Evolutionary conservation across 805 yeast species (phyloP).

Genomic region (Schizosaccharomyces cryophilus): DNA sequence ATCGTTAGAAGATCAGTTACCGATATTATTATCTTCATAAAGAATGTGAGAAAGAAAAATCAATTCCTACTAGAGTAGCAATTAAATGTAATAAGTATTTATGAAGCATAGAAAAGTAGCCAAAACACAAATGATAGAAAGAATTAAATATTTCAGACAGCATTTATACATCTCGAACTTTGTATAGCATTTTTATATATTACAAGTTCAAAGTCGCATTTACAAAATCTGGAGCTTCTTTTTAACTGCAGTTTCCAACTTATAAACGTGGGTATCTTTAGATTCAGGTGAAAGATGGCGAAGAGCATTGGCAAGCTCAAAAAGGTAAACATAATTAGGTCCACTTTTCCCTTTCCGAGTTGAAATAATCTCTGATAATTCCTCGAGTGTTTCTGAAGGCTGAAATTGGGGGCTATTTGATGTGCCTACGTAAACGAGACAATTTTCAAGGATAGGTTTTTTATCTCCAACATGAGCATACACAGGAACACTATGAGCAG

Average conservation of each 20-base stretch:
- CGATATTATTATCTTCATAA: too few relatives aligned
- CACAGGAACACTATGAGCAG: slow-evolving; percentile 42
- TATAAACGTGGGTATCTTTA: slow-evolving; percentile 20
- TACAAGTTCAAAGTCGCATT: too few relatives aligned
- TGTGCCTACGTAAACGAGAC: slow-evolving; percentile 64
- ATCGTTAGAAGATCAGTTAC: neutral
- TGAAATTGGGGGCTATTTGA: slow-evolving; percentile 67
- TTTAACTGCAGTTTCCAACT: neutral
- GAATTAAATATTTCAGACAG: too few relatives aligned
- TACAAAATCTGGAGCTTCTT: neutral
- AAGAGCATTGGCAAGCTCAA: slow-evolving; percentile 27
- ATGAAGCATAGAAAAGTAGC: too few relatives aligned
- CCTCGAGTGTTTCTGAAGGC: slow-evolving; percentile 31
- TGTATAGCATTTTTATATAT: too few relatives aligned
- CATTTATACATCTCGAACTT: too few relatives aligned
- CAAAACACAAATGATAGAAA: too few relatives aligned
- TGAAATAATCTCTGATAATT: slow-evolving; percentile 38
- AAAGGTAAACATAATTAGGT: slow-evolving; percentile 44
- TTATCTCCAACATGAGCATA: slow-evolving; percentile 7
- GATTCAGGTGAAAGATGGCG: slow-evolving; percentile 17
- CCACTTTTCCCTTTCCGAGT: slow-evolving; percentile 59
- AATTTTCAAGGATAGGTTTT: slow-evolving; percentile 15
- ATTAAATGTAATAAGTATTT: too few relatives aligned
- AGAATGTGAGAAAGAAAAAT: too few relatives aligned
- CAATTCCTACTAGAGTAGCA: too few relatives aligned